Base-by-base conservation (phyloP, 768 basidiomycete species). In the Kwoniella bestiolae region DNA sequence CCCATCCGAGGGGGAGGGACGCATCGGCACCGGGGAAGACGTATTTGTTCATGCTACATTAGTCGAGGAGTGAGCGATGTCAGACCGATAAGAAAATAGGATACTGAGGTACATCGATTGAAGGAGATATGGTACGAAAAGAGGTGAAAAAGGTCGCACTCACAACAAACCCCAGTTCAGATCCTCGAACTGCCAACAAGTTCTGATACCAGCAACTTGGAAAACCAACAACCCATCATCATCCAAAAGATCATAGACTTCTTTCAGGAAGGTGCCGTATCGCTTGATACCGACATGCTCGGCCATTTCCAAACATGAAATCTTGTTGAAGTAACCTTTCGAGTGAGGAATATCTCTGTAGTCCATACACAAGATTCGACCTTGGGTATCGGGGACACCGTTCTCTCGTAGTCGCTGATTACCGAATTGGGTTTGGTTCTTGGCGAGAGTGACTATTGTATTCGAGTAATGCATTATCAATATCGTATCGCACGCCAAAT, bases 11-110 rank as follows among this genome's bases (percentile, higher is more conserved):
- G 21, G 94, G 91, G 81, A 92, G 92, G 2, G 90, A 92, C 0
- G 96, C 96, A 75, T 99, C 96, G 3, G 95, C 96, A 78, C 95
- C 95, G 49, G 96, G 95, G 89, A 99, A 99, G 52, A 99, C 83
- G 71, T 99, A 98, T 70, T 82, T 82, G 79, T 82, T 82, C 81
- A 81, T 82, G 73, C 80, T 81, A 64, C 3, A 38, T 38, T 38
- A 38, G 3, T 38, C 9, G 9, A 12, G 18, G 3, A 16, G 35
- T 38, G 35, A 16, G 18, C 18, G 35, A 16, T 35, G 35, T 38
- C n/a, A n/a, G n/a, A n/a, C n/a, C n/a, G n/a, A n/a, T n/a, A n/a
- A n/a, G n/a, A n/a, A n/a, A n/a, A n/a, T n/a, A n/a, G n/a, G n/a
- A n/a, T n/a, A n/a, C n/a, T n/a, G n/a, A n/a, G n/a, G n/a, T n/a